Conservation (phyloP, 2,329 filamentous ascomycete species). For the Cryphonectria parasitica region DNA sequence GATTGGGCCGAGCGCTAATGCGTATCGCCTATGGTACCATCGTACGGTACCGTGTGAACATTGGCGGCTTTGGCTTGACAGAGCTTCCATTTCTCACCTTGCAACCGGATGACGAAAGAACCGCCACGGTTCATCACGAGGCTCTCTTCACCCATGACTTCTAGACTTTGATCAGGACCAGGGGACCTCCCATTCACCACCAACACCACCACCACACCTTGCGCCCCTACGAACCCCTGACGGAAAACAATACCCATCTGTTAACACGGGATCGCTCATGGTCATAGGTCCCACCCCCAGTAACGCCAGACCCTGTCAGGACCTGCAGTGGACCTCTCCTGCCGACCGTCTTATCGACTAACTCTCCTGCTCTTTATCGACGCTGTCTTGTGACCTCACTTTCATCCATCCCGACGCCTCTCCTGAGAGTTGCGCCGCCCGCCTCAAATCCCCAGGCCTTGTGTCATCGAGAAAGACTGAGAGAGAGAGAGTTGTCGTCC, state of each 20-base stretch:
- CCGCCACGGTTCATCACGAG: constrained; percentile 27
- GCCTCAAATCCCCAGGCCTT: background rate
- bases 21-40: background rate
- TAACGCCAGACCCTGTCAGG: constrained; percentile 10
- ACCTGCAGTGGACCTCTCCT: background rate
- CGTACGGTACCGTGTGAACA: background rate
- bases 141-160: constrained; percentile 29
- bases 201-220: background rate
- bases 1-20: constrained; percentile 6
- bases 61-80: background rate
- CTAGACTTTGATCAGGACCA: background rate
- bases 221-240: constrained; percentile 14
- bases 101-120: constrained; percentile 28
- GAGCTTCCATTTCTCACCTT: constrained; percentile 10
- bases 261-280: constrained; percentile 19
- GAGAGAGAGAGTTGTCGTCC: background rate
- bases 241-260: constrained; percentile 6
- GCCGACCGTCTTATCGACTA: constrained; percentile 23
- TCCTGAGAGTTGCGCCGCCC: constrained; percentile 18
- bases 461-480: background rate
- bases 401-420: constrained; percentile 4
- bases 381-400: constrained; percentile 23
- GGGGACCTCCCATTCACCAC: background rate
- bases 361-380: constrained; percentile 13
- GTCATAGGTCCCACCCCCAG: constrained; percentile 26